Evolutionary conservation across 2,329 filamentous ascomycete genomes (phyloP).

Genomic region (Colletotrichum karsti): DNA sequence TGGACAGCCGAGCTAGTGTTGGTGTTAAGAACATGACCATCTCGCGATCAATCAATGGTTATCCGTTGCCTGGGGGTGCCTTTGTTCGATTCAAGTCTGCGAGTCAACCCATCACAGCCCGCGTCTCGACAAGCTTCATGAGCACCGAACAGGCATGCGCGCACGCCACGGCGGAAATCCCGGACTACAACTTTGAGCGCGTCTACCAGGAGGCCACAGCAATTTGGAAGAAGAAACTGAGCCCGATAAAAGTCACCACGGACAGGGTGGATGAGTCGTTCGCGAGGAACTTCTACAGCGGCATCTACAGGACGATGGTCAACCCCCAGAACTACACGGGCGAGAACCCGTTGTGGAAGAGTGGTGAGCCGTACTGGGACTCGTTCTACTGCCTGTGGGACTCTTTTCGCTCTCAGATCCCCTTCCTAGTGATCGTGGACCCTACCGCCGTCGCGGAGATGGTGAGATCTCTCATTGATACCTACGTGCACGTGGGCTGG

Average conservation of each 20-base stretch:
- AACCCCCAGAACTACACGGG: constrained; percentile 79
- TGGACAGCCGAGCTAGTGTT: constrained; percentile 61
- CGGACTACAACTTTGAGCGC: constrained; percentile 68
- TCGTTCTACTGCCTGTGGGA: constrained; percentile 84
- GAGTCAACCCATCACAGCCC: constrained; percentile 64
- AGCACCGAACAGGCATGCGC: constrained; percentile 71
- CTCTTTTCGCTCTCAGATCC: constrained; percentile 73
- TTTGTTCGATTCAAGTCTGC: constrained; percentile 66
- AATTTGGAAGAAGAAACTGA: constrained; percentile 70
- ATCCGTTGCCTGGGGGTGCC: constrained; percentile 67
- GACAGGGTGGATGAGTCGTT: constrained; percentile 60
- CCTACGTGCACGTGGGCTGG: constrained; percentile 74
- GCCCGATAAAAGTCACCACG: constrained; percentile 62
- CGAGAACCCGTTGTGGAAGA: constrained; percentile 75
- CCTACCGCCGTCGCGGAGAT: constrained; percentile 71
- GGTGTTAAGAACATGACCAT: constrained; percentile 57
- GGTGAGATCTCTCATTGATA: constrained; percentile 76
- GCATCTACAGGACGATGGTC: constrained; percentile 77
- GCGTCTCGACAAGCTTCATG: constrained; percentile 77
- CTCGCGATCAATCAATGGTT: constrained; percentile 58
- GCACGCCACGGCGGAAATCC: constrained; percentile 76
- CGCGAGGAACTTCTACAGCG: constrained; percentile 74
- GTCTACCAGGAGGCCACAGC: constrained; percentile 60
- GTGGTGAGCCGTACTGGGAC: constrained; percentile 76
- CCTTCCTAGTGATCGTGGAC: constrained; percentile 74